Evolutionary conservation across 345 rosid species (phyloP).

Genomic region (Salix exigua): DNA sequence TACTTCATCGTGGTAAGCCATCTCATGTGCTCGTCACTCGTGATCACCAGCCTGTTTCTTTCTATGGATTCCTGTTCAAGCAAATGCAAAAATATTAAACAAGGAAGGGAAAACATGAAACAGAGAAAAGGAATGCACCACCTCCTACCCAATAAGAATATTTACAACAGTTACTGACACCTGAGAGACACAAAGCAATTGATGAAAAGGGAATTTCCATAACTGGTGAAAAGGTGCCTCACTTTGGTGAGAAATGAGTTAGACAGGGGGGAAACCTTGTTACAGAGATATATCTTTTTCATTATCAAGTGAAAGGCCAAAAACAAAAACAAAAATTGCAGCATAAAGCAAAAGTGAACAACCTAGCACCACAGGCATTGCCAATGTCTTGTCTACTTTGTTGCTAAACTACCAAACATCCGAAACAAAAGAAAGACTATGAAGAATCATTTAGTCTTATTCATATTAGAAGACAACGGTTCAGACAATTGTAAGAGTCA

Average conservation of each 20-base stretch:
- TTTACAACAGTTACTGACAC: background rate
- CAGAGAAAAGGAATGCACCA: background rate
- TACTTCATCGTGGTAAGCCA: background rate
- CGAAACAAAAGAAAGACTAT: no score
- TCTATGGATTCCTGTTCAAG: slow-evolving; percentile 26
- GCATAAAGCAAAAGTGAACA: background rate
- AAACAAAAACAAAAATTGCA: no score
- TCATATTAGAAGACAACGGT: background rate
- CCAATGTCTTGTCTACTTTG: no score
- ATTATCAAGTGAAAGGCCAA: background rate
- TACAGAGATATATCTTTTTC: background rate
- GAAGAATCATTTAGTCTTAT: background rate
- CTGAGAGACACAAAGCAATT: background rate
- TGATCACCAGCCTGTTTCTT: slow-evolving; percentile 18
- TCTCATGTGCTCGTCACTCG: background rate
- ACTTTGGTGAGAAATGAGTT: background rate
- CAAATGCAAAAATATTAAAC: background rate
- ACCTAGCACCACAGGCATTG: no score
- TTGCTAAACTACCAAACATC: no score
- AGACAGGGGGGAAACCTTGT: background rate
- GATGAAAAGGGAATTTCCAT: background rate
- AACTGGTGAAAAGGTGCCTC: background rate
- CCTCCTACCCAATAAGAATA: background rate
- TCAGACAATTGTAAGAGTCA: no score
- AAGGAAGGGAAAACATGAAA: background rate